A percentile compares a stretch with the other conserved stretches of the same genome.
These are phyloP conservation scores for Ascobolus immersus DNA, from an alignment of 495 filamentous ascomycete genomes.

Conservation along the genomic window DNA sequence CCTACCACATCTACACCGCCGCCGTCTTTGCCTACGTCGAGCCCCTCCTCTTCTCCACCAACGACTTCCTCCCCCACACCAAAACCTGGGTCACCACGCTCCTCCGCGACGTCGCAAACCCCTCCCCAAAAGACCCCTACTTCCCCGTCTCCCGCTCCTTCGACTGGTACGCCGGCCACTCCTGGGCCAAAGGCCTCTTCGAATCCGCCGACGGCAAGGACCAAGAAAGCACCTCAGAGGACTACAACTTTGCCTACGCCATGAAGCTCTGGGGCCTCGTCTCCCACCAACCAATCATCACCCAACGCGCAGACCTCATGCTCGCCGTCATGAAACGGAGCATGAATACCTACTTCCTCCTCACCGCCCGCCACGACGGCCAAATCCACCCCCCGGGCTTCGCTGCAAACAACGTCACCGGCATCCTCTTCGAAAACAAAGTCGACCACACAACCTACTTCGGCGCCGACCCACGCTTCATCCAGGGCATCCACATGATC, in stretches of 20 bases:
- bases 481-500: constrained; percentile 90
- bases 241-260: constrained; percentile 65
- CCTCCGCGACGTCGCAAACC: constrained; percentile 55
- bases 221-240: constrained; percentile 70
- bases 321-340: constrained; percentile 47
- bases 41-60: constrained; percentile 7
- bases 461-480: constrained; percentile 50
- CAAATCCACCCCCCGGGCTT: constrained; percentile 58
- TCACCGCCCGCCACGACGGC: constrained; percentile 35
- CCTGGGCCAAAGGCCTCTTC: constrained; percentile 76
- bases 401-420: constrained; percentile 57
- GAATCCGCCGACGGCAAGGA: constrained; percentile 70
- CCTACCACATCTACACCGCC: constrained; percentile 73
- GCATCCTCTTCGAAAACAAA: constrained; percentile 92
- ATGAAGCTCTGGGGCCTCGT: constrained; percentile 81
- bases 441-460: constrained; percentile 89
- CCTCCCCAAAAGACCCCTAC: constrained; percentile 36
- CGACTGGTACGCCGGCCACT: constrained; percentile 89
- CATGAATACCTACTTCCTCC: constrained; percentile 57
- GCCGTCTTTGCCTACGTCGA: constrained; percentile 67
- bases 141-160: constrained; percentile 69
- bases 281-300: constrained; percentile 49
- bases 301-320: constrained; percentile 64
- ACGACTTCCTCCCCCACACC: constrained; percentile 22
- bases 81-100: constrained; percentile 58